Conservation (phyloP, 1,139 yeast genomes). For the Yamadazyma oceani region DNA sequence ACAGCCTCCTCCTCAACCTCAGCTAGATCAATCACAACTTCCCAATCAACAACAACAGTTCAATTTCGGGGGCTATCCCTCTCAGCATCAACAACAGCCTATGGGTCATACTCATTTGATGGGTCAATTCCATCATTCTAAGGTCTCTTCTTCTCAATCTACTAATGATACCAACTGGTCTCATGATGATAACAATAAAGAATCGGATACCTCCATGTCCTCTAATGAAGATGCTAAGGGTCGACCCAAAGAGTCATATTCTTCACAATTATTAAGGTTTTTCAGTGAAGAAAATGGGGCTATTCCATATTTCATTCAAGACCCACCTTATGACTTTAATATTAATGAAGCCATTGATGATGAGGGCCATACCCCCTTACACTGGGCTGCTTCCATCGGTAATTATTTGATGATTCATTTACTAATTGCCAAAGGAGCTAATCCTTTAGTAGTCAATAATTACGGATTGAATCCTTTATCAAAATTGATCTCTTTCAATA, state of each 20-base stretch:
- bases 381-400: constrained; percentile 97
- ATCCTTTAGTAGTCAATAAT: constrained; percentile 69
- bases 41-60: constrained; percentile 18
- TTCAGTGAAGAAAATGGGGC: constrained; percentile 67
- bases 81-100: constrained; percentile 14
- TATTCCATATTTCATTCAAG: constrained; percentile 68
- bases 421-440: constrained; percentile 71
- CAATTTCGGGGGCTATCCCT: constrained; percentile 10
- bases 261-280: constrained; percentile 56
- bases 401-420: constrained; percentile 70
- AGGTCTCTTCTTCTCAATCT: constrained; percentile 40
- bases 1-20: constrained; percentile 15
- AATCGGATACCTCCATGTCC: constrained; percentile 45
- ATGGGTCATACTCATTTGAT: constrained; percentile 20
- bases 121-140: constrained; percentile 32
- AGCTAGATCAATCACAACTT: constrained; percentile 14
- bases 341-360: constrained; percentile 88
- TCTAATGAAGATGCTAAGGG: constrained; percentile 31
- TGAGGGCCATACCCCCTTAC: constrained; percentile 94
- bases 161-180: constrained; percentile 51
- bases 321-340: constrained; percentile 79
- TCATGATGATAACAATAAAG: constrained; percentile 43
- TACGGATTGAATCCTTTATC: constrained; percentile 85
- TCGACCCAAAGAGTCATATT: constrained; percentile 37
- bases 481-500: constrained; percentile 80